Evolutionary conservation across 2,329 filamentous ascomycete genomes (phyloP).

Genomic region (Colletotrichum sp.): DNA sequence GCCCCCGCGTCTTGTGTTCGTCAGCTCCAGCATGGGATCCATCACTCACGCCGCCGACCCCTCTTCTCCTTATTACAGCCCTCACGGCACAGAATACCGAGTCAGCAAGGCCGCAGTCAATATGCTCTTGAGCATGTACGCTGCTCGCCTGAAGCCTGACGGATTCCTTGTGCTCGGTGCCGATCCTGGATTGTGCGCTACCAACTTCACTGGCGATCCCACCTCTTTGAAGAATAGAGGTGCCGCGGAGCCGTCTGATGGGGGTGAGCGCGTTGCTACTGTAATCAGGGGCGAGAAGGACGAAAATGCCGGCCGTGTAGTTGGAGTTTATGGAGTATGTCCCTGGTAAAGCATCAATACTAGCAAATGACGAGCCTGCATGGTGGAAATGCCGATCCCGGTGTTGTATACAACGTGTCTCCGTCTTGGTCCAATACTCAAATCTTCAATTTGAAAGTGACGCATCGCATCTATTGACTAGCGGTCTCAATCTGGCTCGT

Average conservation of each 20-base stretch:
- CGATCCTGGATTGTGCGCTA: neutral
- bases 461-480: neutral
- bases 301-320: neutral
- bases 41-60: conserved; percentile 32
- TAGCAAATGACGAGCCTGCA: neutral
- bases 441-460: neutral
- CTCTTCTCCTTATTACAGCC: conserved; percentile 26
- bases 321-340: neutral
- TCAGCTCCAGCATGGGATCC: conserved; percentile 39
- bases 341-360: neutral
- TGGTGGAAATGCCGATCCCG: neutral
- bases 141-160: conserved; percentile 26
- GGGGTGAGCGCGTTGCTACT: neutral
- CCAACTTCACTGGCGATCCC: neutral
- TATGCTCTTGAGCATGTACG: conserved; percentile 40
- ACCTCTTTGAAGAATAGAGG: neutral
- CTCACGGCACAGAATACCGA: conserved; percentile 30
- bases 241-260: neutral
- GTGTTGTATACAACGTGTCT: neutral
- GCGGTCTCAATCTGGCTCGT: neutral
- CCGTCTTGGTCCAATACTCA: neutral
- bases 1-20: conserved; percentile 41
- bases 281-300: neutral
- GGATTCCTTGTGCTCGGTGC: neutral
- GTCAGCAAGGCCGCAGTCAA: conserved; percentile 47